Evolutionary conservation across 257 asterid genomes (phyloP), one percentile per base, ranked within the genome.

Genomic region (Agastache rugosa): DNA sequence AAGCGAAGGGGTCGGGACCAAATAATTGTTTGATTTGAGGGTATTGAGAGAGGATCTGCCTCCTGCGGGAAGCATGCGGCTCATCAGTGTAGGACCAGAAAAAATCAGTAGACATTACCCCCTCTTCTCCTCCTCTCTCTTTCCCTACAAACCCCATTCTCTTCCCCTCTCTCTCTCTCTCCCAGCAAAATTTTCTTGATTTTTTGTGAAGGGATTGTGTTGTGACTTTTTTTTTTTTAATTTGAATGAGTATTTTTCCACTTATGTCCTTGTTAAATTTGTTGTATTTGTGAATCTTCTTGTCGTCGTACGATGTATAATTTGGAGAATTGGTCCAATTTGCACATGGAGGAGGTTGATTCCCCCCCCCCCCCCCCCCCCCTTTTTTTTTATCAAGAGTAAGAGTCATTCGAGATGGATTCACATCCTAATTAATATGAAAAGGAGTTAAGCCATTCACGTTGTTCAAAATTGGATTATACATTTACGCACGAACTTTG

Each of bases 71-170:
- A 77, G 98, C 94, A 45, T 92, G 97, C 11, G 98, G 98, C 78
- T 92, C 98, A 71, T 92, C 97, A 11, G 98, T 92, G 67, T 92
- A 92, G 17, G 98, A 90, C 98, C 98, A 92, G 88, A 83, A 90
- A 72, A 89, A 92, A 80, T 92, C 98, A 37, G 87, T 74, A 12
- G 91, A 91, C 96, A 90, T 88, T 56, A 75, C 88, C 23, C 86
- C 93, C 65, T 83, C 81, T 48, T 80, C 77, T 64, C 81, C 91
- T 35, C 58, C 29, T 69, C 14, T 44, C 69, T 67, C 78, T 54
- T 82, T 78, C 75, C 81, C 91, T 44, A 69, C 85, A 44, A 67
- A 78, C 76, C 88, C 92, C 96, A 87, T 67, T 37, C n/a, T 35
- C 56, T 41, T 25, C 4, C 15, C 48, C 29, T 68, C 14, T 41